phyloP scores from a whole-genome alignment of 2,329 filamentous ascomycete species.

The Penicillium sp. region DNA sequence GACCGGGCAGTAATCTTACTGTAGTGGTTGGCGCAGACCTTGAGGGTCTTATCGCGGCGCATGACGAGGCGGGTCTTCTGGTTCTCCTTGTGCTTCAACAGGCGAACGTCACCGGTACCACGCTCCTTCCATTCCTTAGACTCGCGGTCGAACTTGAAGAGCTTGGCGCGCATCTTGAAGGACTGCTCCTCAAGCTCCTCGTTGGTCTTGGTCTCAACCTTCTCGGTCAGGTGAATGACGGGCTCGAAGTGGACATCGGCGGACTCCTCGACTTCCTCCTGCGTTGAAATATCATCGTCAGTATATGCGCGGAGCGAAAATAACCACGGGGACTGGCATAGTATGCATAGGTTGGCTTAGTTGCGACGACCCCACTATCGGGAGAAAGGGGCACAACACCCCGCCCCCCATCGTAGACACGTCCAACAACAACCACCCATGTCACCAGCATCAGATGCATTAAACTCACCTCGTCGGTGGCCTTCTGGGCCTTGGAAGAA shows the following conservation, averaged over 20 bases:
- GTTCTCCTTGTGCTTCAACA: constrained; percentile 99
- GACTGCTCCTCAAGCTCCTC: constrained; percentile 96
- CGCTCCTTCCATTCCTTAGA: constrained; percentile 98
- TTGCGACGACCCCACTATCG: constrained; percentile 15
- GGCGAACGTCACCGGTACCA: constrained; percentile 90
- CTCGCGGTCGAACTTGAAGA: constrained; percentile 96
- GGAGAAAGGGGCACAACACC: constrained; percentile 13
- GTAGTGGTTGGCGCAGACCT: constrained; percentile 99
- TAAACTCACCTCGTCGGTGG: constrained; percentile 57
- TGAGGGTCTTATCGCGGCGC: constrained; percentile 99
- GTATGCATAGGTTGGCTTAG: neutral
- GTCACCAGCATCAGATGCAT: constrained; percentile 15
- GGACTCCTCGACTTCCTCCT: constrained; percentile 78
- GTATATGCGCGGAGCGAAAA: neutral
- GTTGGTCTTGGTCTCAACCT: constrained; percentile 96
- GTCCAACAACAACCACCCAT: constrained; percentile 8
- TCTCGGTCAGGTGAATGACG: constrained; percentile 92
- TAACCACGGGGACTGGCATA: neutral
- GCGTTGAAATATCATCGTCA: constrained; percentile 8
- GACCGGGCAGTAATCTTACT: constrained; percentile 58
- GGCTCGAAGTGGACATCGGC: constrained; percentile 97
- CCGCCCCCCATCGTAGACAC: constrained; percentile 5
- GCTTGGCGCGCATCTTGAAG: constrained; percentile 99
- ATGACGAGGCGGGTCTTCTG: constrained; percentile 97
- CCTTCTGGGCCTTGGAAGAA: constrained; percentile 76